Evolutionary conservation across 2,329 filamentous ascomycete species (phyloP), one percentile per base, ranked within the genome.

Genomic region (Fusarium palustre): DNA sequence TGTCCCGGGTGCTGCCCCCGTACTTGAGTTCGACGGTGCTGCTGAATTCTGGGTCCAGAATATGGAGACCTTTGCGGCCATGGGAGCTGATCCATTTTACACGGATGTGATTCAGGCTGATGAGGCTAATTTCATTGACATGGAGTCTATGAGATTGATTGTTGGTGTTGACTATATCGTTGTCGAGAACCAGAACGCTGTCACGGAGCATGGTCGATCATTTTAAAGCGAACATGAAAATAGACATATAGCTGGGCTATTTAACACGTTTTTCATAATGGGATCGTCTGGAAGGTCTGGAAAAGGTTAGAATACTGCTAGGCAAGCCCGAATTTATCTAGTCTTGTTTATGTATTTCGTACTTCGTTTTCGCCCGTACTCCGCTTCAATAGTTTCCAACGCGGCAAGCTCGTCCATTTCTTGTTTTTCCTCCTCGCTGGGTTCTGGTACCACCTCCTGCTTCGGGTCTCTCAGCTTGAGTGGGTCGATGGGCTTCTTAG

Each of bases 131-230:
- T 63, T 63, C 3, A 63, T 63, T 8, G 59, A 63, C 9, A 31
- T 34, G 16, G 28, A 33, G 2, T 62, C 57, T 1, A 62, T 63
- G 47, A 33, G 48, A 1, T 9, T 63, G 13, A 63, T 63, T 3
- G 59, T 63, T 11, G 59, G 59, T 4, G 42, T 62, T 1, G 59
- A 63, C 3, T 63, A 63, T 10, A 62, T 63, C 4, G 20, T 55
- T 24, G 57, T 63, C 9, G 57, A 63, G 8, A 63, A 63, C 3
- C 59, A 63, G 18, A 63, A 62, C 8, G 41, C 59, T 13, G 48
- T 63, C 3, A 55, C 24, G 0, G 59, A 62, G 9, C 59, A 63
- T 55, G 59, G 59, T 0, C 41, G 57, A 1, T 47, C 20, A 0
- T 63, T 63, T 13, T 33, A 22, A n/a, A n/a, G n/a, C n/a, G n/a